Base-by-base conservation (phyloP, 768 basidiomycete species). In the Boletellus emodensis region DNA sequence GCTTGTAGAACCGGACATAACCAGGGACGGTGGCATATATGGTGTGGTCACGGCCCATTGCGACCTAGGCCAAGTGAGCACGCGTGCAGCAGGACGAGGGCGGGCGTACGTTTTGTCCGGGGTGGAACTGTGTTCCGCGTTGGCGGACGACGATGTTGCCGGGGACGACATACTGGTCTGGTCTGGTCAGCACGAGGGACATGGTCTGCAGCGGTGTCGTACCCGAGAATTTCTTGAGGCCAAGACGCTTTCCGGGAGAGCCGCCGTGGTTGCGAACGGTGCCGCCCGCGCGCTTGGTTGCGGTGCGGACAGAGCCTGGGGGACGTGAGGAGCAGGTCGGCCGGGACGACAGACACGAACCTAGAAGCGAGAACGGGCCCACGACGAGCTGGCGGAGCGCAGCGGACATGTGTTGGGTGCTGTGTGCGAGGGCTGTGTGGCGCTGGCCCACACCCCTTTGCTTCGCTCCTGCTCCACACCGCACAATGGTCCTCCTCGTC, bases 141-240 rank as follows among this genome's bases (percentile, higher is more conserved):
- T 99, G 96, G 40, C 96, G 81, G 30, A 98, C 84, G 64, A 99
- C 89, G 60, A 99, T 97, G 73, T 95, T 91, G 38, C 96, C 96
- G 9, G 96, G 91, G 22, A 90, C 79, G 22, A 97, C 94, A 69
- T 79, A 81, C 70, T 97, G 86, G 64, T 96, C 95, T 97, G 53
- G 41, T 30, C 15, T 6, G 22, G 55, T 55, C 53, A 58, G 53
- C 51, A 37, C 11, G 48, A 40, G 45, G 44, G 20, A 46, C 33
- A 17, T 10, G 46, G 33, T 46, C 33, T n/a, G 49, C 34, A 15
- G 15, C 6, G 20, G 13, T 18, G 26, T 63, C 78, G 6, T 56
- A 90, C 95, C 94, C 56, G 92, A 94, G 70, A 93, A 98, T 70
- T 92, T 94, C 75, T 98, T 99, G 37, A 98, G 76, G 59, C 96